These are phyloP conservation scores for Annona cherimola DNA, from an alignment of 164 flowering plant species.

Conservation along the genomic window DNA sequence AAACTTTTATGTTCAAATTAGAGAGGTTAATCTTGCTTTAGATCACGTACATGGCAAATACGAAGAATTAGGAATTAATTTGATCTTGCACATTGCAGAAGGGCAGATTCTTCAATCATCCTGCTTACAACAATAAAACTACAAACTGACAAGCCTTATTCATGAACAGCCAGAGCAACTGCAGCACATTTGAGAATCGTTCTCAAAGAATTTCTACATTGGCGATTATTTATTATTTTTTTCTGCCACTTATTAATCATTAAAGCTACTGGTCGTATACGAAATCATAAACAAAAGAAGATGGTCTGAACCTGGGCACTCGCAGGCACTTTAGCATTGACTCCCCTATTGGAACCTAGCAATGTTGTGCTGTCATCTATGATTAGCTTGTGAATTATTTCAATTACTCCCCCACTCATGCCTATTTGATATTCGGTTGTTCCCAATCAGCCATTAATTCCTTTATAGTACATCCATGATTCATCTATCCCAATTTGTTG, in stretches of 20 bases:
- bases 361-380: not conserved
- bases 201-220: not conserved
- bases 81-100: not conserved
- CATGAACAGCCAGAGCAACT: not conserved
- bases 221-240: not conserved
- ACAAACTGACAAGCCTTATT: too few species aligned
- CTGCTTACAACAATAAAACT: too few species aligned
- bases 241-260: too few species aligned
- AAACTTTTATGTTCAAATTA: too few species aligned
- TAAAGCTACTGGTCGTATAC: not conserved
- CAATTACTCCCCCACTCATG: too few species aligned
- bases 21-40: too few species aligned
- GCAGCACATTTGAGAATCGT: not conserved
- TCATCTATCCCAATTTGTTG: too few species aligned
- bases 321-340: not conserved
- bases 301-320: conserved; percentile 9
- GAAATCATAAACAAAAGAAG: not conserved
- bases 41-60: too few species aligned
- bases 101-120: not conserved
- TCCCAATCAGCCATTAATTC: too few species aligned
- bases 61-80: too few species aligned
- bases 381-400: not conserved
- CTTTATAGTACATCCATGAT: too few species aligned
- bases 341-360: not conserved
- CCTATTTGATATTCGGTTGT: too few species aligned